Percentiles rank a stretch among this genome's conserved stretches.
Evolutionary conservation across 1,139 yeast genomes (phyloP).

Genomic region (Zygosaccharomyces pseudobailii): DNA sequence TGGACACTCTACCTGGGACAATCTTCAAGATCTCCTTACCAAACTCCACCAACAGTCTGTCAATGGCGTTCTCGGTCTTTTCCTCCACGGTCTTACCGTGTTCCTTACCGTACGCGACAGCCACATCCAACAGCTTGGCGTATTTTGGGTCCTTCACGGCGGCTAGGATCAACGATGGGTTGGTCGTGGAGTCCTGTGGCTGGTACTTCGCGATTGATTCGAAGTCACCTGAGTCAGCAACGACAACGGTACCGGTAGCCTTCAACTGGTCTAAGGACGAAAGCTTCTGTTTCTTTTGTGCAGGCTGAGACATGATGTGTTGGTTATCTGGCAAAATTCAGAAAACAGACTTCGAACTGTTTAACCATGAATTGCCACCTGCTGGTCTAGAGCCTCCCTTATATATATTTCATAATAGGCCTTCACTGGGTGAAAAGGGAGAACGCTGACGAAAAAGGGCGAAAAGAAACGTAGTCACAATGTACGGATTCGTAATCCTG

Average conservation of each 20-base stretch:
- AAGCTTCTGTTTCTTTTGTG: constrained; percentile 39
- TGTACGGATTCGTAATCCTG: background rate
- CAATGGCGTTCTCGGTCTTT: constrained; percentile 74
- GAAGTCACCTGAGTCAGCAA: constrained; percentile 98
- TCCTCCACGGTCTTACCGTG: constrained; percentile 54
- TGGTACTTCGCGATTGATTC: constrained; percentile 96
- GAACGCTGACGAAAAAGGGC: background rate
- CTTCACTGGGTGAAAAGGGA: background rate
- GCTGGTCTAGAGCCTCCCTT: background rate
- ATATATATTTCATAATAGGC: background rate
- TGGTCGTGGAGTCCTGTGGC: constrained; percentile 99
- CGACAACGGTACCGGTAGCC: constrained; percentile 92
- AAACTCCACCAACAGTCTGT: constrained; percentile 89
- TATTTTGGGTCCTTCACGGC: constrained; percentile 90
- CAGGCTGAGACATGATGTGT: constrained; percentile 30
- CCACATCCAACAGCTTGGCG: constrained; percentile 83
- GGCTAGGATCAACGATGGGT: constrained; percentile 95
- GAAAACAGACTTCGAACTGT: too few relatives aligned
- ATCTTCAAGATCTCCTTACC: constrained; percentile 90
- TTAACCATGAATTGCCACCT: background rate
- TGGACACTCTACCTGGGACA: constrained; percentile 98
- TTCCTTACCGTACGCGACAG: constrained; percentile 78
- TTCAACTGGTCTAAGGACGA: constrained; percentile 90
- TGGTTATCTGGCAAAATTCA: background rate
- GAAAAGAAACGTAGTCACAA: background rate